A percentile compares a stretch with the other conserved stretches of the same genome.
Conservation (phyloP, 2,329 filamentous ascomycete species). For the Pseudogymnoascus sp. region DNA sequence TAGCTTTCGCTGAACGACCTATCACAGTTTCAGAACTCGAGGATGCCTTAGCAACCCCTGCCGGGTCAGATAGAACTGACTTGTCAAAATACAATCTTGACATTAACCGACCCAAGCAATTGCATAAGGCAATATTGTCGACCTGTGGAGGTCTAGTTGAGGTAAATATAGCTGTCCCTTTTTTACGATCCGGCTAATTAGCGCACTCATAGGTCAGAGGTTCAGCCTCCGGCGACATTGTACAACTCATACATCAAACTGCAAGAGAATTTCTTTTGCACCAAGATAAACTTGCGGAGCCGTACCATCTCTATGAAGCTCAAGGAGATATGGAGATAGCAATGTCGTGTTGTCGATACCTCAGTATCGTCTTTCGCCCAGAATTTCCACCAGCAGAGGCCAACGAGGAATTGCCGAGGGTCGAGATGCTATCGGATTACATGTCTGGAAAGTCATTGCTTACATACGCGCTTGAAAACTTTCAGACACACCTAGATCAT, state of each 20-base stretch:
- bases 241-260: constrained; percentile 13
- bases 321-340: not conserved
- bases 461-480: not conserved
- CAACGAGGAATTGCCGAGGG: not conserved
- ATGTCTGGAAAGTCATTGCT: not conserved
- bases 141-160: not conserved
- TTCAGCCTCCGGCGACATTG: too few relatives aligned
- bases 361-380: not conserved
- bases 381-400: not conserved
- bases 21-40: not conserved
- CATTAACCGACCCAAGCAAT: not conserved
- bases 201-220: too few relatives aligned
- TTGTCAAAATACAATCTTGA: not conserved
- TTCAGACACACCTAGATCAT: not conserved
- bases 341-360: not conserved
- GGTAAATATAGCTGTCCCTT: not conserved
- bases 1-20: constrained; percentile 5
- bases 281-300: not conserved
- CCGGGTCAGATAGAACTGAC: not conserved
- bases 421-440: not conserved
- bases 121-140: not conserved
- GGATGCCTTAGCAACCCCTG: not conserved
- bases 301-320: not conserved
- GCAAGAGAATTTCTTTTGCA: constrained; percentile 10
- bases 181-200: too few relatives aligned